phyloP scores from a whole-genome alignment of 2,329 filamentous ascomycete genomes.

The Cladosporium sp. region DNA sequence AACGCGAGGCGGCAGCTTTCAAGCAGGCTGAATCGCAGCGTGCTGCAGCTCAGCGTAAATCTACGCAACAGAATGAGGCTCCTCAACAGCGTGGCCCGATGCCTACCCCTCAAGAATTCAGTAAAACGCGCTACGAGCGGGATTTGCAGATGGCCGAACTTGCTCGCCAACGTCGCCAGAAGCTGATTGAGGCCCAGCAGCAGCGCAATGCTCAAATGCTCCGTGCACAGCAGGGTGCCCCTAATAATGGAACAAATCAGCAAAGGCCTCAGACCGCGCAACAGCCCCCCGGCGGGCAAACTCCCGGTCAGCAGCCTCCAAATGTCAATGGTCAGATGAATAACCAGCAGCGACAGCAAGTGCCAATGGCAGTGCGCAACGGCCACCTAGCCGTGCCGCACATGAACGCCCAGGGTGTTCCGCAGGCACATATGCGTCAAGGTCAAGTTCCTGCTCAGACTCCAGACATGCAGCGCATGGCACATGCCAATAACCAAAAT shows the following conservation, averaged over 20 bases:
- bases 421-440: slow-evolving; percentile 54
- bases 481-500: slow-evolving; percentile 23
- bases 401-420: slow-evolving; percentile 56
- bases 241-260: slow-evolving; percentile 26
- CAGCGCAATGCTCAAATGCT: slow-evolving; percentile 36
- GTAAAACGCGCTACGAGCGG: slow-evolving; percentile 79
- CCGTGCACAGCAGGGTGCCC: slow-evolving; percentile 35
- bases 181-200: slow-evolving; percentile 51
- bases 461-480: slow-evolving; percentile 24
- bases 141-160: slow-evolving; percentile 64
- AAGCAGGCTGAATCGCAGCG: slow-evolving; percentile 76
- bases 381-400: slow-evolving; percentile 47
- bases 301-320: slow-evolving; percentile 20
- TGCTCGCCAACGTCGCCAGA: slow-evolving; percentile 58
- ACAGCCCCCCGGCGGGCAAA: slow-evolving; percentile 23
- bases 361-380: slow-evolving; percentile 46
- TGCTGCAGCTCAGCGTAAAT: slow-evolving; percentile 76
- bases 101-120: slow-evolving; percentile 86
- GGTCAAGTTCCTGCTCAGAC: slow-evolving; percentile 19
- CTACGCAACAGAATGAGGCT: slow-evolving; percentile 32
- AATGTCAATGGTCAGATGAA: slow-evolving; percentile 34
- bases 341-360: slow-evolving; percentile 35
- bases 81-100: slow-evolving; percentile 37
- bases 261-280: slow-evolving; percentile 23
- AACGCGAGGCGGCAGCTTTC: slow-evolving; percentile 76